Evolutionary conservation across 1,139 yeast species (phyloP).

Genomic region (Saccharomyces pastorianus): DNA sequence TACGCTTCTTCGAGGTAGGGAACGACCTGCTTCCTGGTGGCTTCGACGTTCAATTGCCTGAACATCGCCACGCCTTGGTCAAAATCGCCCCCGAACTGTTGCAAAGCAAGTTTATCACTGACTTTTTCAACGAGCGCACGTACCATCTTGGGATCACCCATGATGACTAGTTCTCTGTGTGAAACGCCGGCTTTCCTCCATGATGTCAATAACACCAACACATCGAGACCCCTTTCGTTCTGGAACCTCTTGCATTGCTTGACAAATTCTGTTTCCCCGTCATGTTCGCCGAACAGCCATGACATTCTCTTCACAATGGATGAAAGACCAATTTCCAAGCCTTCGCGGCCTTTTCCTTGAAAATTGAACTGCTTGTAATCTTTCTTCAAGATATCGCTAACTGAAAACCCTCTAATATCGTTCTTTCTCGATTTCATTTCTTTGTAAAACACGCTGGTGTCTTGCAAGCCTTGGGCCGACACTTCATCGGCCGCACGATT

Average conservation of each 20-base stretch:
- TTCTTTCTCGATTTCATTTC: conserved; percentile 49
- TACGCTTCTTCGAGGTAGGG: conserved; percentile 37
- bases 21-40: conserved; percentile 83
- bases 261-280: conserved; percentile 32
- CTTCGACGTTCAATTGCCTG: conserved; percentile 48
- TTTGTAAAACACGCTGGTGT: conserved; percentile 31
- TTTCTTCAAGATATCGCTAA: conserved; percentile 58
- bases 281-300: conserved; percentile 42
- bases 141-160: conserved; percentile 9
- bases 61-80: conserved; percentile 30
- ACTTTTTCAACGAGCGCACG: conserved; percentile 30
- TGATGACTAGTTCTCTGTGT: conserved; percentile 48
- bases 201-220: conserved; percentile 56
- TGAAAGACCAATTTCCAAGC: conserved; percentile 55
- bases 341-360: conserved; percentile 28
- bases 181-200: conserved; percentile 42
- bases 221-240: conserved; percentile 40
- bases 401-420: conserved; percentile 51
- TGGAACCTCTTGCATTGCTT: conserved; percentile 36
- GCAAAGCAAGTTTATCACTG: conserved; percentile 32
- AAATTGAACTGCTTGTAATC: conserved; percentile 74
- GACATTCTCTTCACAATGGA: conserved; percentile 59
- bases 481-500: background rate
- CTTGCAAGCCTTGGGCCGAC: background rate
- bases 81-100: conserved; percentile 8